Evolutionary conservation across 164 flowering plant genomes (phyloP).

Genomic region (Protea cynaroides): DNA sequence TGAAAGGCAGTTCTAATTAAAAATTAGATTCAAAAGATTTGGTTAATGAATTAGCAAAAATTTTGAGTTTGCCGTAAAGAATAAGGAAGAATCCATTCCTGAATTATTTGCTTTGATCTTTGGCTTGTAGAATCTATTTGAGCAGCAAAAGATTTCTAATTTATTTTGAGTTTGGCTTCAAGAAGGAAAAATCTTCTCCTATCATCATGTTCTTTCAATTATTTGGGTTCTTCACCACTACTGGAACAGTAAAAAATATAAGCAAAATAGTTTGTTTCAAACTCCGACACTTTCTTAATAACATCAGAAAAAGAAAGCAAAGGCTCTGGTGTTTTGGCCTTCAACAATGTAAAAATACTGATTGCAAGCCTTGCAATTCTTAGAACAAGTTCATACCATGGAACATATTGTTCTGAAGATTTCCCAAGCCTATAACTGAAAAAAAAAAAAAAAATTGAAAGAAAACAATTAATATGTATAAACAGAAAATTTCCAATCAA

Average conservation of each 20-base stretch:
- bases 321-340: conserved; percentile 61
- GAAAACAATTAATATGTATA: background rate
- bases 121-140: too few relatives aligned
- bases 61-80: too few relatives aligned
- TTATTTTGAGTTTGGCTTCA: too few relatives aligned
- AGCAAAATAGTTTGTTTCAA: conserved; percentile 37
- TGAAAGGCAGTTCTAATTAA: too few relatives aligned
- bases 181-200: too few relatives aligned
- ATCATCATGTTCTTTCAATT: too few relatives aligned
- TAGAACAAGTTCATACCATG: conserved; percentile 78
- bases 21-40: too few relatives aligned
- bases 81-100: too few relatives aligned
- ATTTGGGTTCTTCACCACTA: conserved; percentile 54
- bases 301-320: conserved; percentile 67
- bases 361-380: conserved; percentile 70
- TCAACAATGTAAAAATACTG: conserved; percentile 56
- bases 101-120: too few relatives aligned
- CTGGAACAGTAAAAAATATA: conserved; percentile 55
- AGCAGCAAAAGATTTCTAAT: too few relatives aligned
- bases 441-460: conserved; percentile 1
- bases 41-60: too few relatives aligned
- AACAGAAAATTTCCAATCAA: background rate
- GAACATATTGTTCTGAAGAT: conserved; percentile 89
- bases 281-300: conserved; percentile 49
- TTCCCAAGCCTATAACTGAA: conserved; percentile 91